Percentiles rank a stretch among this genome's conserved stretches.
phyloP scores from a whole-genome alignment of 495 filamentous ascomycete species.

The Penicillium coffeae region DNA sequence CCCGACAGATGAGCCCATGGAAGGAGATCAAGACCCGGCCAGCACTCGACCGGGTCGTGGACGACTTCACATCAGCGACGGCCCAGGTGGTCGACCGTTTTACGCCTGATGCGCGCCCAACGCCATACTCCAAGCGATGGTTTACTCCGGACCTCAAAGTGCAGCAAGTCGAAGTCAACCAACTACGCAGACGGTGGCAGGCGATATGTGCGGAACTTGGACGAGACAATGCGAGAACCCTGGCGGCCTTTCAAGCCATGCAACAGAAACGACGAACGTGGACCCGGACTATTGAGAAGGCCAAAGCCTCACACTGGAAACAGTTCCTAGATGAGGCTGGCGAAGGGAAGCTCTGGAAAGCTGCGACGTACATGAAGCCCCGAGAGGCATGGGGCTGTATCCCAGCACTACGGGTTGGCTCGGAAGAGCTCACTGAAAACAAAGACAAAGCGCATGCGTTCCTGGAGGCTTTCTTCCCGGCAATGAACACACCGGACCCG shows the following conservation, averaged over 20 bases:
- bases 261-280: constrained; percentile 10
- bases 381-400: constrained; percentile 16
- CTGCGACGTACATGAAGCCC: constrained; percentile 23
- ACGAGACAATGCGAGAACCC: constrained; percentile 2
- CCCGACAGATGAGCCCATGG: constrained; percentile 5
- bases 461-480: constrained; percentile 24
- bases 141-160: constrained; percentile 21
- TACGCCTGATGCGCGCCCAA: constrained; percentile 7
- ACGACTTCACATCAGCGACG: constrained; percentile 8
- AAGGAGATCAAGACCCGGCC: constrained; percentile 8
- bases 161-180: constrained; percentile 17
- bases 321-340: constrained; percentile 16
- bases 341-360: constrained; percentile 22
- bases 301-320: constrained; percentile 15
- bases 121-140: constrained; percentile 22
- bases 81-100: constrained; percentile 6
- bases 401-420: constrained; percentile 9
- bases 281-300: constrained; percentile 16
- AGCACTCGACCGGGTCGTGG: constrained; percentile 11
- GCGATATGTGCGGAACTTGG: constrained; percentile 10
- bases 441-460: constrained; percentile 21
- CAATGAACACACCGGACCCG: constrained; percentile 13
- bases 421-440: constrained; percentile 14
- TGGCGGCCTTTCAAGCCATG: constrained; percentile 4
- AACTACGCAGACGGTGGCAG: constrained; percentile 14